Base-by-base conservation (phyloP, 306 rosid species). In the Prunus kanzakura region DNA sequence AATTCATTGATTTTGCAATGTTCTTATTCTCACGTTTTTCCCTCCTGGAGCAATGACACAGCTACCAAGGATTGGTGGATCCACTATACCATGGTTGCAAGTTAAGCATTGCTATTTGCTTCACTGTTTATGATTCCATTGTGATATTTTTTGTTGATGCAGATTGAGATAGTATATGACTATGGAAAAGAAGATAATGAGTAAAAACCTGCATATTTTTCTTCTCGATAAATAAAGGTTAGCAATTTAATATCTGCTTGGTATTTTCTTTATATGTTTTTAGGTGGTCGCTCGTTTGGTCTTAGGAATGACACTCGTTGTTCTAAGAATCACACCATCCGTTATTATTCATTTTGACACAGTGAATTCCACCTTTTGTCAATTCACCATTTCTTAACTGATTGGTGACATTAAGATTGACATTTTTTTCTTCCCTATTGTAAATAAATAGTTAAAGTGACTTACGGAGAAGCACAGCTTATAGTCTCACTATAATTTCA, bases 121-220 rank as follows among this genome's bases (percentile, higher is more conserved):
- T 83, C 74, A 58, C 51, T 60, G 69, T 45, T 81, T 73, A 50
- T 79, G 71, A 71, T 78, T 64, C 49, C 23, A 57, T 84, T 80
- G 43, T 64, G 63, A 27, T 81, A 43, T n/a, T 70, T 64, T 30
- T 80, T 51, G 55, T 56, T 77, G 18, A 72, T 81, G 86, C 89
- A 94, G 98, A 87, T 94, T 84, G 97, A 92, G 90, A 90, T 93
- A 72, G 78, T 88, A 69, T 95, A 90, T 75, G 64, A 92, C 88
- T 95, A 84, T 81, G 98, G 98, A 51, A 87, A 86, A 67, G 98
- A 94, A 90, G 89, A 90, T 74, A 83, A 92, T 64, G 72, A 82
- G 91, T 90, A 80, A 90, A 25, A 84, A 72, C 58, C 58, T 49
- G 76, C 72, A 14, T 54, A 51, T 45, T 62, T 82, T 73, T 50